Conservation (phyloP, 805 yeast genomes). For the Myxozyma neglecta region DNA sequence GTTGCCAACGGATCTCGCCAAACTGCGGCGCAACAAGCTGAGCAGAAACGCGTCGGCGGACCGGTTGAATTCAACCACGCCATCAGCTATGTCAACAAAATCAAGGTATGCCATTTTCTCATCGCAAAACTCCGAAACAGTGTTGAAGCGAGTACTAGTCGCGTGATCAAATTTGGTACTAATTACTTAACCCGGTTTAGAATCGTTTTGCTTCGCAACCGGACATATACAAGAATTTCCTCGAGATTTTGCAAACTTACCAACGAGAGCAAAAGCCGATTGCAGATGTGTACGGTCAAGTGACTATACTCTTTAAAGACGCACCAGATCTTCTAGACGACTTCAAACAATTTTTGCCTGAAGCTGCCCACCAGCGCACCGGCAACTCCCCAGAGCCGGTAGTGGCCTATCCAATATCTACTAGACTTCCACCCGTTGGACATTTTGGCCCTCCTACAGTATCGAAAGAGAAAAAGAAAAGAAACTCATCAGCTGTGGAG, state of each 20-base stretch:
- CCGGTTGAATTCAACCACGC: slow-evolving; percentile 98
- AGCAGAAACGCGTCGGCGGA: slow-evolving; percentile 42
- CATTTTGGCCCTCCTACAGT: slow-evolving; percentile 66
- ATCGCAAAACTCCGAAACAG: slow-evolving; percentile 43
- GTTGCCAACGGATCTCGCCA: slow-evolving; percentile 31
- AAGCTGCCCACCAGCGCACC: slow-evolving; percentile 49
- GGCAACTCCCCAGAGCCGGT: slow-evolving; percentile 34
- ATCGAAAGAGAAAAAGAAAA: slow-evolving; percentile 36
- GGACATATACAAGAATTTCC: slow-evolving; percentile 88
- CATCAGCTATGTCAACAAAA: slow-evolving; percentile 91
- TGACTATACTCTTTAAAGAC: slow-evolving; percentile 79
- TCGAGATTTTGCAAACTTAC: slow-evolving; percentile 93
- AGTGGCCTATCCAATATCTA: slow-evolving; percentile 29
- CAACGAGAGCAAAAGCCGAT: slow-evolving; percentile 96
- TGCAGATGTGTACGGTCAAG: slow-evolving; percentile 92
- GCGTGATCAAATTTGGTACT: background rate
- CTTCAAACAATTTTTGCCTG: slow-evolving; percentile 93
- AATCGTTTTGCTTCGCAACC: slow-evolving; percentile 92
- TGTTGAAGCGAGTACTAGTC: background rate
- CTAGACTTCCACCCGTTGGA: slow-evolving; percentile 86
- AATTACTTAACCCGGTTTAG: slow-evolving; percentile 15
- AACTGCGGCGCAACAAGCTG: slow-evolving; percentile 21
- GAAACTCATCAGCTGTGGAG: slow-evolving; percentile 8
- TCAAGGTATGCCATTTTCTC: slow-evolving; percentile 65
- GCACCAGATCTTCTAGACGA: slow-evolving; percentile 95